Percentiles rank a stretch among this genome's conserved stretches.
Evolutionary conservation across 2,329 filamentous ascomycete species (phyloP).

Genomic region (Emmonsia crescens): DNA sequence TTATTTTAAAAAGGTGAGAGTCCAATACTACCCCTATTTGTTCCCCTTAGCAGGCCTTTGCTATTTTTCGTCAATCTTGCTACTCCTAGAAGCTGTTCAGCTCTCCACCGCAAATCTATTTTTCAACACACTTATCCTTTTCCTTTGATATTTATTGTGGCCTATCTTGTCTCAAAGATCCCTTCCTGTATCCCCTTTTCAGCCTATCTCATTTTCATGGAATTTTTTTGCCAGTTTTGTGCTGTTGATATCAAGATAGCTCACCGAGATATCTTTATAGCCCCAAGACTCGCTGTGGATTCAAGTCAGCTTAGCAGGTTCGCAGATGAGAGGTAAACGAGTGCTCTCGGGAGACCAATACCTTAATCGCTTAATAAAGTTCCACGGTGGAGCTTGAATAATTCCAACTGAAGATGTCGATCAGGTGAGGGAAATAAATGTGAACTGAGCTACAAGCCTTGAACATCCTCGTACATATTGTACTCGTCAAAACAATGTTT

Average conservation of each 20-base stretch:
- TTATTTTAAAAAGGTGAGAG: too few relatives aligned
- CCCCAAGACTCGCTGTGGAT: neutral
- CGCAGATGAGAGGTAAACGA: neutral
- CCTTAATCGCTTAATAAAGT: neutral
- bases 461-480: too few relatives aligned
- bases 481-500: neutral
- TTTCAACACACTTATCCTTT: neutral
- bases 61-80: neutral
- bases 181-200: neutral
- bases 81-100: neutral
- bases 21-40: too few relatives aligned
- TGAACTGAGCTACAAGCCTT: neutral
- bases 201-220: neutral
- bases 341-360: too few relatives aligned
- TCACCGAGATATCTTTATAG: neutral
- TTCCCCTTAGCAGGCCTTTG: neutral
- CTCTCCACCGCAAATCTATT: neutral
- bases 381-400: neutral
- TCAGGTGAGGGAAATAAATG: neutral
- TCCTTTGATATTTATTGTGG: neutral
- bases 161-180: neutral
- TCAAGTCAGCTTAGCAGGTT: neutral
- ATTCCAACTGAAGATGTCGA: neutral
- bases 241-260: neutral
- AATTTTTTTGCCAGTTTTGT: neutral